Conservation (phyloP, 495 filamentous ascomycete species). For the Penicillium taxi region DNA sequence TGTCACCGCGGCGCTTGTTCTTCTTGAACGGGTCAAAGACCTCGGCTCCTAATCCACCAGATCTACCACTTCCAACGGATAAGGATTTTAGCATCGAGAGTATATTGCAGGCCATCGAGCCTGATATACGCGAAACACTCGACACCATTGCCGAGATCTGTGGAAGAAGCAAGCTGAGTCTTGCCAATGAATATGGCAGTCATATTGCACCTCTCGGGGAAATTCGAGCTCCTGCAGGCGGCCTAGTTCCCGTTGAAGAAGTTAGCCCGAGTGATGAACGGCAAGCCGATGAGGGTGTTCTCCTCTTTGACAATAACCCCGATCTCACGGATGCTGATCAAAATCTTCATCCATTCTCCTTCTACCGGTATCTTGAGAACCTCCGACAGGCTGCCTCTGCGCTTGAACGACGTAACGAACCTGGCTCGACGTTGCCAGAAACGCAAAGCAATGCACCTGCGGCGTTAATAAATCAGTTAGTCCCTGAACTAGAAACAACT, state of each 20-base stretch:
- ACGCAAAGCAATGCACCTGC: conserved; percentile 11
- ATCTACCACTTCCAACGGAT: conserved; percentile 37
- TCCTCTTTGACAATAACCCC: conserved; percentile 33
- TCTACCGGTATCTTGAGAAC: conserved; percentile 29
- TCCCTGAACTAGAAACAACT: not conserved
- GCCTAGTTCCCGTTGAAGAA: conserved; percentile 37
- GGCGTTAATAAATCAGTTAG: not conserved
- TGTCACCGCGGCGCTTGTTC: conserved; percentile 31
- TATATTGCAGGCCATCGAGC: conserved; percentile 52
- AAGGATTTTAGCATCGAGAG: conserved; percentile 52
- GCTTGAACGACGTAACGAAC: conserved; percentile 7
- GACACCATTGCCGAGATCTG: conserved; percentile 59
- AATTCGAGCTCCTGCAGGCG: conserved; percentile 35
- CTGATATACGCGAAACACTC: conserved; percentile 48
- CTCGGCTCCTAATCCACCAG: conserved; percentile 10
- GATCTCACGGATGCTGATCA: conserved; percentile 18
- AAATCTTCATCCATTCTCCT: conserved; percentile 24
- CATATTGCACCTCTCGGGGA: conserved; percentile 56
- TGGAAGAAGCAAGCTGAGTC: conserved; percentile 51
- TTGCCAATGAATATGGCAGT: conserved; percentile 57
- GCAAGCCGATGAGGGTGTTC: conserved; percentile 24
- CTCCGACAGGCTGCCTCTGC: conserved; percentile 15
- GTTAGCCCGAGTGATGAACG: conserved; percentile 29
- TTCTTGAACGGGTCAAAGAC: conserved; percentile 16
- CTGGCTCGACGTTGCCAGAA: conserved; percentile 4